phyloP scores from a whole-genome alignment of 176 grass and related monocot genomes.

The Dactylis glomerata region DNA sequence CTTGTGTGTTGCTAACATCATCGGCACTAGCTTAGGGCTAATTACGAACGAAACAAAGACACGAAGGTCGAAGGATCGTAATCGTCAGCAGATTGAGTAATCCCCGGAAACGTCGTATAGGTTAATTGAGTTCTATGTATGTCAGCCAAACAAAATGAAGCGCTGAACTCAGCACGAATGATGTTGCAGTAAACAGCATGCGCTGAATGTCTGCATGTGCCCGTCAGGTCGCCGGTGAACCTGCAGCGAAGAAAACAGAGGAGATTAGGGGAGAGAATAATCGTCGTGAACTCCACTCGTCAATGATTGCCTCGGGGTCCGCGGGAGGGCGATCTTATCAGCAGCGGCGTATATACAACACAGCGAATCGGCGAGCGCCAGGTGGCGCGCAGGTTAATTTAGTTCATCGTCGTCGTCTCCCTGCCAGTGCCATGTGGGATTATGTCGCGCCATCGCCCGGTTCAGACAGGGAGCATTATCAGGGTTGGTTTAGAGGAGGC shows the following conservation, averaged over 20 bases:
- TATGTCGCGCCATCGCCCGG: no score
- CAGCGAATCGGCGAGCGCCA: not conserved
- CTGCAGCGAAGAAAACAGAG: not conserved
- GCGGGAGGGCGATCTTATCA: not conserved
- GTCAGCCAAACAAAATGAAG: not conserved
- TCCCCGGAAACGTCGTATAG: no score
- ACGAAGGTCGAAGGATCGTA: no score
- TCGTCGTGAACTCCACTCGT: not conserved
- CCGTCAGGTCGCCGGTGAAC: not conserved
- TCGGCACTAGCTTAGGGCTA: not conserved
- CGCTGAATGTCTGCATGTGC: not conserved
- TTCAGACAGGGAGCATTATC: not conserved
- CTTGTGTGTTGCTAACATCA: not conserved
- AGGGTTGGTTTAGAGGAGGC: no score
- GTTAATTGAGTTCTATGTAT: not conserved
- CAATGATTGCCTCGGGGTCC: slow-evolving; percentile 14
- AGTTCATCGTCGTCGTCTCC: not conserved
- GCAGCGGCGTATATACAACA: not conserved
- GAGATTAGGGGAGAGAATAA: not conserved
- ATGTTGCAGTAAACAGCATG: no score
- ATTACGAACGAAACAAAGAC: not conserved
- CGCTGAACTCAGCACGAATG: not conserved
- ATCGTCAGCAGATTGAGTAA: no score
- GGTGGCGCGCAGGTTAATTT: not conserved
- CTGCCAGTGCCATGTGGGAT: not conserved